A percentile compares a stretch with the other conserved stretches of the same genome.
phyloP scores from a whole-genome alignment of 2,329 filamentous ascomycete genomes.

The Alternaria consortialis region DNA sequence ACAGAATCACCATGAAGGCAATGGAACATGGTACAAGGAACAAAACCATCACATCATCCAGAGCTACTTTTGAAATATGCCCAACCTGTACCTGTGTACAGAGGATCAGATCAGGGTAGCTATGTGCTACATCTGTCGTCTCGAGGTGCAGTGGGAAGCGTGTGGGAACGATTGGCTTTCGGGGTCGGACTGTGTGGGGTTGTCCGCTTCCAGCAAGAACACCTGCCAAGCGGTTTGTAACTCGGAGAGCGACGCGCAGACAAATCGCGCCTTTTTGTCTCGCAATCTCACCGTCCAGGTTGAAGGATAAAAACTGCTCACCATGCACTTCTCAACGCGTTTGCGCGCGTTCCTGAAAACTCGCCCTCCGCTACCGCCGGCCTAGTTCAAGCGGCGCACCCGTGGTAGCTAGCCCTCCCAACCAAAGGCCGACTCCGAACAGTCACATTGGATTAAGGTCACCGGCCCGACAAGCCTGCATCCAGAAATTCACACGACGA shows the following conservation, averaged over 20 bases:
- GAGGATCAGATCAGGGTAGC: no score
- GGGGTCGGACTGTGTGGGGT: constrained; percentile 20
- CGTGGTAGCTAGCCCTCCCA: constrained; percentile 11
- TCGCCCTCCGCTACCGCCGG: constrained; percentile 11
- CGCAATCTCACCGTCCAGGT: not conserved
- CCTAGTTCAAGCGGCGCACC: constrained; percentile 16
- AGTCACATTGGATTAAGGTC: constrained; percentile 10
- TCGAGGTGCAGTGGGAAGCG: constrained; percentile 1
- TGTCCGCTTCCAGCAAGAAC: constrained; percentile 18
- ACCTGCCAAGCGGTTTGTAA: constrained; percentile 13
- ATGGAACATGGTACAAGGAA: not conserved
- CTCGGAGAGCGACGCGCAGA: constrained; percentile 6
- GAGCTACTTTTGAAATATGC: not conserved
- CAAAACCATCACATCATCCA: not conserved
- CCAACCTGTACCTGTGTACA: not conserved
- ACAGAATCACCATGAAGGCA: not conserved
- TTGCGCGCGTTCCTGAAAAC: constrained; percentile 20
- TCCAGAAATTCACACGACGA: not conserved
- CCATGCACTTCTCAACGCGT: constrained; percentile 9
- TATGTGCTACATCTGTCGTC: constrained; percentile 7
- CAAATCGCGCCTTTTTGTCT: not conserved
- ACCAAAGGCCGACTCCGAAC: constrained; percentile 11
- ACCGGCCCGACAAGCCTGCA: constrained; percentile 2
- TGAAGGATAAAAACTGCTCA: constrained; percentile 5
- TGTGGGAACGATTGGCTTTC: constrained; percentile 15